Base-by-base conservation (phyloP, 2,329 filamentous ascomycete species). In the Botrytis medusae region DNA sequence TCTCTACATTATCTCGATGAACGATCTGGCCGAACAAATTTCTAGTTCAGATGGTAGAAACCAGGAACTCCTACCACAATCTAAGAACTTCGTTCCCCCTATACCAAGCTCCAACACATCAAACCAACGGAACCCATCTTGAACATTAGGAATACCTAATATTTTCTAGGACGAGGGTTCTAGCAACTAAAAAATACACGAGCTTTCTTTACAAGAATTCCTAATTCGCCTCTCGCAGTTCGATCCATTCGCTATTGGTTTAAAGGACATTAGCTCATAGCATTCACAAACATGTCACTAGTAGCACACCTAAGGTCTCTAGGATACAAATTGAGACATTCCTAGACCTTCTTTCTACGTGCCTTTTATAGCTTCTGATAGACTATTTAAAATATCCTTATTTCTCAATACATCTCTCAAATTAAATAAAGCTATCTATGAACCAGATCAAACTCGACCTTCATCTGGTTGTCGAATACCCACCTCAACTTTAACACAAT, bases 201-300 rank as follows among this genome's bases (percentile, higher is more conserved):
- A 60, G 4, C 18, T 22, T 12, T 37, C 29, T 7, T 14, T 22
- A 12, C 18, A 12, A 12, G 2, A 22, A 34, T 34, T 25, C 4
- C 20, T 14, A 14, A 14, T 25, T 12, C 2, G 4, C 9, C 1
- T 5, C 20, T 5, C 32, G 57, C 22, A 60, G 18, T 8, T 12
- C 10, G 1, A 0, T 0, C 9, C 1, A 18, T 4, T 54, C 1
- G 1, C 22, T 6, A 1, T 51, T 14, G 10, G 4, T 51, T 25
- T 14, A 7, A 14, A 0, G n/a, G 0, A 2, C 2, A 2, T 6
- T 5, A 2, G 2, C 5, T 3, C 6, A 51, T n/a, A n/a, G 25
- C 12, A 54, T n/a, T 14, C 5, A n/a, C 12, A 54, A 54, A n/a
- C 12, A n/a, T 7, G 14, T n/a, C 14, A 54, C 48, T 14, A 54